Evolutionary conservation across 805 yeast genomes (phyloP).

Genomic region (Cyberlindnera samutprakarnensis): DNA sequence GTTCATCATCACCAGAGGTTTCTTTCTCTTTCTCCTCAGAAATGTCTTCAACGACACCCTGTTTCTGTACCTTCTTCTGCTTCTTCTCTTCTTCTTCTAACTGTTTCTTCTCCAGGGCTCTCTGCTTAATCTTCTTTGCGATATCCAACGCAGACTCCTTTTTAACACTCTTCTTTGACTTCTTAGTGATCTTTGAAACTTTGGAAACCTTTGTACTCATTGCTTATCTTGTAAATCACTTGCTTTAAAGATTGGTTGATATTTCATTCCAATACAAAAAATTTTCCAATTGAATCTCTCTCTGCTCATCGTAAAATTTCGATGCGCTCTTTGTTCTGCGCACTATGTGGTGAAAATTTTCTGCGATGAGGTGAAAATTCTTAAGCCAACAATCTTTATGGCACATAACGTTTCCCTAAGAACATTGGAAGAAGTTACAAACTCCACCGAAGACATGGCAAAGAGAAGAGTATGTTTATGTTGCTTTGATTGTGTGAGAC

Average conservation of each 20-base stretch:
- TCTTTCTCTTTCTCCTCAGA: conserved; percentile 7
- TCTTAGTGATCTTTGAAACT: conserved; percentile 13
- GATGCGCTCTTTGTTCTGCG: too few relatives aligned
- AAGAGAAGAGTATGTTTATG: conserved; percentile 41
- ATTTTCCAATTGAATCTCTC: too few relatives aligned
- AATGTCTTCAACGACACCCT: conserved; percentile 24
- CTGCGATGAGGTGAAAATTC: conserved; percentile 2
- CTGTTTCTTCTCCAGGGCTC: conserved; percentile 25
- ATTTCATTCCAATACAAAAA: too few relatives aligned
- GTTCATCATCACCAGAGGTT: conserved; percentile 10
- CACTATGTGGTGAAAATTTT: conserved; percentile 1
- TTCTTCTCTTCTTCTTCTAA: conserved; percentile 6
- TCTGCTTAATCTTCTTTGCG: conserved; percentile 48
- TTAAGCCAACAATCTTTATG: conserved; percentile 5
- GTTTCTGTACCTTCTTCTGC: conserved; percentile 5
- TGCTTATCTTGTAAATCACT: too few relatives aligned
- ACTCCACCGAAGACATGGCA: too few relatives aligned
- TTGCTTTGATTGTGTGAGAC: too few relatives aligned
- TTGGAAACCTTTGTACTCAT: too few relatives aligned
- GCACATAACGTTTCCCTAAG: too few relatives aligned
- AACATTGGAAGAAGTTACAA: too few relatives aligned
- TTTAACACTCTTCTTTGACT: conserved; percentile 20
- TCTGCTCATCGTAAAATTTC: conserved; percentile 2
- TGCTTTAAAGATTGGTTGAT: too few relatives aligned
- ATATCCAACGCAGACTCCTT: conserved; percentile 36